phyloP scores from a whole-genome alignment of 1,284 basidiomycete genomes.

The Naganishia sp. region DNA sequence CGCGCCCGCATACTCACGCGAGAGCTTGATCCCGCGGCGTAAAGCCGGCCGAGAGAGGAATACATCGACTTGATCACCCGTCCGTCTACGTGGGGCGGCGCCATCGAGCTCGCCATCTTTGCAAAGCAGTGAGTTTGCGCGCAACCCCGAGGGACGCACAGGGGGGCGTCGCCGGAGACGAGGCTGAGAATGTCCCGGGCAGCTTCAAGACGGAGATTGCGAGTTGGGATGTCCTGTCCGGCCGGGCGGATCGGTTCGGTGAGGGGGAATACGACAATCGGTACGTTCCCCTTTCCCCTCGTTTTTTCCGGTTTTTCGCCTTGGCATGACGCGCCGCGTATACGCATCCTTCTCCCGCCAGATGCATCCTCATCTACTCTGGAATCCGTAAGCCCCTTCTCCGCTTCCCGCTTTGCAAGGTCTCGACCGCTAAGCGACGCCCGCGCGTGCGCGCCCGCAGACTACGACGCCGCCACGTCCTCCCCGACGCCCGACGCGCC shows the following conservation, averaged over 20 bases:
- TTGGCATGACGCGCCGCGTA: not conserved
- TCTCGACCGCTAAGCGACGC: conserved; percentile 5
- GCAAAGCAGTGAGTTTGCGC: conserved; percentile 60
- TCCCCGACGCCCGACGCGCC: conserved; percentile 75
- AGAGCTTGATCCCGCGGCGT: not conserved
- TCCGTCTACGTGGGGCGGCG: conserved; percentile 84
- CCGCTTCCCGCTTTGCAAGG: not conserved
- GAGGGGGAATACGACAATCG: conserved; percentile 58
- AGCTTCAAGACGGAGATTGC: conserved; percentile 78
- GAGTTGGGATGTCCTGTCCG: conserved; percentile 86
- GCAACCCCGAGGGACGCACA: no score
- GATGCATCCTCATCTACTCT: conserved; percentile 73
- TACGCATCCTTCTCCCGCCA: conserved; percentile 31
- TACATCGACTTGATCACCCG: conserved; percentile 80
- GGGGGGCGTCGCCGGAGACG: not conserved
- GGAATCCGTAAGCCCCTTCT: conserved; percentile 65
- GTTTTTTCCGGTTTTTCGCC: not conserved
- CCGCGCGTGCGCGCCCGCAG: conserved; percentile 35
- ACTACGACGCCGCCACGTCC: conserved; percentile 84
- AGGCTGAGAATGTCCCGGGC: not conserved
- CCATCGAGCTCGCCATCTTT: conserved; percentile 83
- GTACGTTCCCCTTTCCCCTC: conserved; percentile 33
- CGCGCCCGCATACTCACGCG: not conserved
- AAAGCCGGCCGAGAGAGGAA: conserved; percentile 66
- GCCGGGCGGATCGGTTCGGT: conserved; percentile 80